phyloP scores from a whole-genome alignment of 306 rosid species.

The Medicago truncatula region MtrunA17r5.0-ANR NC_053042.1:18034501-18035000 shows the following conservation, averaged over 20 bases:
- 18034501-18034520: no score
- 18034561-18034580: no score
- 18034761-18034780: no score
- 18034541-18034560: no score
- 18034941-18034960: conserved; percentile 2
- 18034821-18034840: conserved; percentile 77
- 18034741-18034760: no score
- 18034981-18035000: conserved; percentile 1
- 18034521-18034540: no score
- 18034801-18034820: conserved; percentile 89
- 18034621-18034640: neutral
- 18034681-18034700: neutral
- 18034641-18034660: neutral
- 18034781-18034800: neutral
- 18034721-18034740: neutral
- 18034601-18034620: neutral
- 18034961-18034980: neutral
- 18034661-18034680: neutral
- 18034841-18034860: conserved; percentile 68
- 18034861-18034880: conserved; percentile 74
- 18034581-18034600: no score
- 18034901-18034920: conserved; percentile 17
- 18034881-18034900: conserved; percentile 17
- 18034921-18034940: conserved; percentile 24
- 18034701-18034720: neutral